These are phyloP conservation scores for Anthoceros angustus DNA, from an alignment of 225 moss, liverwort and hornwort genomes.

Conservation along the genomic window DNA sequence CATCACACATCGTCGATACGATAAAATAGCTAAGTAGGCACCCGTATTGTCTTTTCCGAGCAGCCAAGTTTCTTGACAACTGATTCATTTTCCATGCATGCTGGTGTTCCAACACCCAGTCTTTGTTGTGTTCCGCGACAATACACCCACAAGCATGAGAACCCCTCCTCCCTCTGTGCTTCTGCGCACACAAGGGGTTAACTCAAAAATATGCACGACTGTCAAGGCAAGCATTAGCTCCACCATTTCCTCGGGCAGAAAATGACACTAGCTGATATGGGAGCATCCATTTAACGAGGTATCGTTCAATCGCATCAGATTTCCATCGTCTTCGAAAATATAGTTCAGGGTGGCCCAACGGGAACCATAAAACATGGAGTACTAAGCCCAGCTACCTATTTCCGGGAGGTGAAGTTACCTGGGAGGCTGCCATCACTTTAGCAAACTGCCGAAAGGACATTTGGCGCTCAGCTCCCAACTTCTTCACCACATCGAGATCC, in stretches of 20 bases:
- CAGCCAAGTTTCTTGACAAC: constrained; percentile 59
- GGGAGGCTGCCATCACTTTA: constrained; percentile 38
- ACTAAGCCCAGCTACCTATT: neutral
- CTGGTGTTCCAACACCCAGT: neutral
- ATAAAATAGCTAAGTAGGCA: constrained; percentile 5
- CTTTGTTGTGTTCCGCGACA: neutral
- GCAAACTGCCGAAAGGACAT: constrained; percentile 44
- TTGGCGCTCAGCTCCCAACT: constrained; percentile 36
- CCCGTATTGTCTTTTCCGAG: constrained; percentile 63
- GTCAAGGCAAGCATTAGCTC: no score
- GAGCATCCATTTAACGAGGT: no score
- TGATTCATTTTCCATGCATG: constrained; percentile 74
- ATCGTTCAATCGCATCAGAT: no score
- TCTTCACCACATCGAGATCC: constrained; percentile 47
- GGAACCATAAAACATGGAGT: neutral
- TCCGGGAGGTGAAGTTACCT: constrained; percentile 20
- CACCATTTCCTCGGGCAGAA: no score
- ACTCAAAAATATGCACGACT: neutral
- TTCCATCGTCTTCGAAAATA: no score
- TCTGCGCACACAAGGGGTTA: neutral
- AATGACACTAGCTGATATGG: no score
- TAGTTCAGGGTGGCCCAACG: no score
- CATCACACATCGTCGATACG: neutral
- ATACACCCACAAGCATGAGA: constrained; percentile 1
- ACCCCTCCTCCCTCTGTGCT: constrained; percentile 4